These are phyloP conservation scores for Serendipita sp. DNA, from an alignment of 768 basidiomycete genomes.

Conservation along the genomic window DNA sequence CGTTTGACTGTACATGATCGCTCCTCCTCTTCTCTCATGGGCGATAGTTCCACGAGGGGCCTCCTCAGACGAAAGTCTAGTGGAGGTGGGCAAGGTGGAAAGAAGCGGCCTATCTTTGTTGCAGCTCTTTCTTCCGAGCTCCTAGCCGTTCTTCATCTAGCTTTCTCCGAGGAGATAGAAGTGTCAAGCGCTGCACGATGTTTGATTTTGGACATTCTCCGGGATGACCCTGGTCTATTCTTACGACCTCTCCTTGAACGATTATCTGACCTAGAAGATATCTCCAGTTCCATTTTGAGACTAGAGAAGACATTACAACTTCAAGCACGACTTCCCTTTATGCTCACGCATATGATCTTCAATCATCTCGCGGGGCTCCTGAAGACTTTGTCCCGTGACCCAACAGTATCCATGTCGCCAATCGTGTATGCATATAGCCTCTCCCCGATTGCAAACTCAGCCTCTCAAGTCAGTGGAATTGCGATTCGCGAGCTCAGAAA, in stretches of 20 bases:
- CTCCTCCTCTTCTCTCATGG: slow-evolving; percentile 12
- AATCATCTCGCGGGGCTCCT: slow-evolving; percentile 56
- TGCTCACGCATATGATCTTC: slow-evolving; percentile 47
- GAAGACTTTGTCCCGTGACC: slow-evolving; percentile 20
- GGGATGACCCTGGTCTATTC: slow-evolving; percentile 56
- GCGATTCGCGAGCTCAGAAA: slow-evolving; percentile 55
- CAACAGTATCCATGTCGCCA: background rate
- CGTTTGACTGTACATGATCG: slow-evolving; percentile 22
- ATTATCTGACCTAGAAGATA: slow-evolving; percentile 32
- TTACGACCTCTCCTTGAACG: slow-evolving; percentile 45
- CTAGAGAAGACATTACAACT: slow-evolving; percentile 43
- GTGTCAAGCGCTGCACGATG: slow-evolving; percentile 42
- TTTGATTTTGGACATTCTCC: slow-evolving; percentile 46
- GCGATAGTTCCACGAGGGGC: slow-evolving; percentile 12
- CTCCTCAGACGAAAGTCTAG: slow-evolving; percentile 43
- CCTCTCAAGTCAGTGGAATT: slow-evolving; percentile 51
- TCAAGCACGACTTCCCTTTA: slow-evolving; percentile 39
- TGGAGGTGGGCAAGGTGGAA: slow-evolving; percentile 23
- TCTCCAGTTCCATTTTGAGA: slow-evolving; percentile 31
- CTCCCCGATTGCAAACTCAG: slow-evolving; percentile 42
- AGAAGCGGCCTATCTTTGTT: slow-evolving; percentile 51
- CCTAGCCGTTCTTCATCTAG: slow-evolving; percentile 34
- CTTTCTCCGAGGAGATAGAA: slow-evolving; percentile 34
- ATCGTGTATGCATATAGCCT: slow-evolving; percentile 36
- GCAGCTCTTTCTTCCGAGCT: slow-evolving; percentile 40